A percentile compares a stretch with the other conserved stretches of the same genome.
Conservation (phyloP, 2,329 filamentous ascomycete species). For the Stenocarpella maydis region DNA sequence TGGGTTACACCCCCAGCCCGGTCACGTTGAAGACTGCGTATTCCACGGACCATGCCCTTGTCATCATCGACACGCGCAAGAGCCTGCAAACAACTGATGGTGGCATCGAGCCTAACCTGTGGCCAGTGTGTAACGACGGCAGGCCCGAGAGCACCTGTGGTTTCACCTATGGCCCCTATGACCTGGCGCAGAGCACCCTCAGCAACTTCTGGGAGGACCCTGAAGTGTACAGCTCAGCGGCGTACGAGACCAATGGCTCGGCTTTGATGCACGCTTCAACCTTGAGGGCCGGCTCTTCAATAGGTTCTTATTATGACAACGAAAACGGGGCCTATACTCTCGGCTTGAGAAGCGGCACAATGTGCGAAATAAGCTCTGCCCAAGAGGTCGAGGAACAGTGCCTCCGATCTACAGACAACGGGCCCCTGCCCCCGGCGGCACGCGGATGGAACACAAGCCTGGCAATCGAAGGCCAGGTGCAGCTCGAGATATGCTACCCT, state of each 20-base stretch:
- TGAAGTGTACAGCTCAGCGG: too few species aligned
- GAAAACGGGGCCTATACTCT: neutral
- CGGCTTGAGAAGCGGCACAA: slow-evolving; percentile 21
- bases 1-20: neutral
- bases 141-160: neutral
- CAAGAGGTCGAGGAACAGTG: slow-evolving; percentile 12
- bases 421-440: neutral
- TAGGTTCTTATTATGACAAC: neutral
- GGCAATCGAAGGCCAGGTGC: neutral
- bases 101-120: slow-evolving; percentile 14
- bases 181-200: slow-evolving; percentile 17
- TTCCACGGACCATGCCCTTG: too few species aligned
- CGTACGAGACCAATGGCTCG: slow-evolving; percentile 2
- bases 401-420: neutral
- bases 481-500: neutral
- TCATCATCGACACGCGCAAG: neutral
- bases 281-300: slow-evolving; percentile 4
- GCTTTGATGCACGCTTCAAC: slow-evolving; percentile 25
- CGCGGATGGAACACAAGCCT: slow-evolving; percentile 16
- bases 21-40: neutral
- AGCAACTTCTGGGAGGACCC: slow-evolving; percentile 21
- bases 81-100: slow-evolving; percentile 2
- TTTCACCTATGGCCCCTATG: slow-evolving; percentile 19
- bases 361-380: neutral
- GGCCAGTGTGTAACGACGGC: slow-evolving; percentile 24